Conservation (phyloP, 768 basidiomycete genomes). For the Pleurotus tuoliensis region DNA sequence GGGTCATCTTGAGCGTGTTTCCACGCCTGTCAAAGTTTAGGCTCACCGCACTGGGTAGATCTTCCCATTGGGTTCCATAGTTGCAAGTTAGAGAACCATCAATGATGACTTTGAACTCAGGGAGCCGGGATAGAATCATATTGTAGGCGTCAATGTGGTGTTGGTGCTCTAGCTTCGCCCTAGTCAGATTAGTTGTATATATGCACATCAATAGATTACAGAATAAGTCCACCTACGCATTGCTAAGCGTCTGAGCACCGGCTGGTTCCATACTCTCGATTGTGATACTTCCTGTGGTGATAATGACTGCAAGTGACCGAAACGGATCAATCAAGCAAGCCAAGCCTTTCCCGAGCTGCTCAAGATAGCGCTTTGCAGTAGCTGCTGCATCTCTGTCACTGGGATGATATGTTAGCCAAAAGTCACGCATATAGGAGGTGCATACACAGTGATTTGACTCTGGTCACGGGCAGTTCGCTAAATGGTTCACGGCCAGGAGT, state of each 20-base stretch:
- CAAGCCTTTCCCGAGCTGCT: not conserved
- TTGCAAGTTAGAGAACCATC: not conserved
- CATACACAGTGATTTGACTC: not conserved
- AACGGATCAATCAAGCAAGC: not conserved
- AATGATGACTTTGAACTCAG: not conserved
- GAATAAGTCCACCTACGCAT: not conserved
- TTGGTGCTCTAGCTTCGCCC: not conserved
- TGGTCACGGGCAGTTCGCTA: not conserved
- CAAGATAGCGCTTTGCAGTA: not conserved
- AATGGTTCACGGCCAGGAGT: no score
- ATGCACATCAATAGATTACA: not conserved
- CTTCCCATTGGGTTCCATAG: not conserved
- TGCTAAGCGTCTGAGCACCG: not conserved
- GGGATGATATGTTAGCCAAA: not conserved
- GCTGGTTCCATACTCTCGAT: not conserved
- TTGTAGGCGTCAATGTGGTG: not conserved
- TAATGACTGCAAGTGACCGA: not conserved
- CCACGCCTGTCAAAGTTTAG: not conserved
- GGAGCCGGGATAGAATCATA: not conserved
- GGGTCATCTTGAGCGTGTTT: not conserved
- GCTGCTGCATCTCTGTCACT: not conserved
- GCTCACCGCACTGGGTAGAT: not conserved
- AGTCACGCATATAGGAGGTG: not conserved
- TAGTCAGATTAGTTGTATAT: not conserved
- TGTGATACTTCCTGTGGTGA: not conserved